Evolutionary conservation across 1,284 basidiomycete genomes (phyloP).

Genomic region (Chalciporus sp.): DNA sequence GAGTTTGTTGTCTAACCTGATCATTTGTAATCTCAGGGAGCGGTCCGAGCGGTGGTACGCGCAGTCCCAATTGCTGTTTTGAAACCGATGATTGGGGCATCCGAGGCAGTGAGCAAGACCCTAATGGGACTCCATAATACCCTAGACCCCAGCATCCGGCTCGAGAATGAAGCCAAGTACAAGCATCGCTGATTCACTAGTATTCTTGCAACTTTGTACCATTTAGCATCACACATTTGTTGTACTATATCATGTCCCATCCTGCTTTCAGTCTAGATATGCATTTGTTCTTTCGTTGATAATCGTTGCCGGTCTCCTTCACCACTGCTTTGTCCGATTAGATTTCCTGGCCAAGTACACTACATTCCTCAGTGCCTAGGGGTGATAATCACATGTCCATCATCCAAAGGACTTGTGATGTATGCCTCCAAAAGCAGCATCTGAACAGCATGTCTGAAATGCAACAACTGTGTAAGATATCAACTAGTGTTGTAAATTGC

Average conservation of each 20-base stretch:
- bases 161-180: conserved; percentile 88
- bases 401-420: conserved; percentile 34
- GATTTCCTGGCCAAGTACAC: neutral
- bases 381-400: conserved; percentile 32
- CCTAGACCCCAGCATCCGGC: conserved; percentile 76
- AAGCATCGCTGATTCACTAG: conserved; percentile 59
- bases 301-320: neutral
- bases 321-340: neutral
- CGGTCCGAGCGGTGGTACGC: conserved; percentile 89
- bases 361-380: conserved; percentile 23
- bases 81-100: conserved; percentile 96
- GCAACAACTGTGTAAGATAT: neutral
- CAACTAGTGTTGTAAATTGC: neutral
- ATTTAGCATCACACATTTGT: conserved; percentile 18
- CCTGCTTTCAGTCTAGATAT: neutral
- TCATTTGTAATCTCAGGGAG: conserved; percentile 57
- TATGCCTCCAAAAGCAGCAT: conserved; percentile 31
- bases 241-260: conserved; percentile 6
- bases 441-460: conserved; percentile 23
- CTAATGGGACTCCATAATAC: conserved; percentile 90
- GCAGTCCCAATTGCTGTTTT: conserved; percentile 97
- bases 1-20: neutral
- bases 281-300: neutral
- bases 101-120: conserved; percentile 95
- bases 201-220: conserved; percentile 21